Percentiles rank a stretch among this genome's conserved stretches.
Evolutionary conservation across 129 eudicot species (phyloP).

Genomic region (Flaveria bidentis): DNA sequence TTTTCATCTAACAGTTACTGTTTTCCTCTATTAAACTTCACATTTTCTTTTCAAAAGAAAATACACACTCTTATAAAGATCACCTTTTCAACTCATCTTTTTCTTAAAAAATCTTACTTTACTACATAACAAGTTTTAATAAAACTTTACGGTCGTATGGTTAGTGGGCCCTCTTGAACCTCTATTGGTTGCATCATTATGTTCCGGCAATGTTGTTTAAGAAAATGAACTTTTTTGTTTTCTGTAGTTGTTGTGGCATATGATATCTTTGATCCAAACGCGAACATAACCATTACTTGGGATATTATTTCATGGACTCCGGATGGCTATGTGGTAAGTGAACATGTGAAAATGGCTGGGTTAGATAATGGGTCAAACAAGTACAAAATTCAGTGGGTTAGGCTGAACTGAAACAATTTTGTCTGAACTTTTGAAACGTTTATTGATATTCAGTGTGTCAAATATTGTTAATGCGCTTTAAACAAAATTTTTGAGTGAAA

Average conservation of each 20-base stretch:
- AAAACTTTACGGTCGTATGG: neutral
- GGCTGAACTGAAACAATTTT: neutral
- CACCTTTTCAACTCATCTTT: neutral
- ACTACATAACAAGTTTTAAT: neutral
- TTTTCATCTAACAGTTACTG: neutral
- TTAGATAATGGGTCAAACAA: neutral
- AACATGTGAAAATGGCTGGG: neutral
- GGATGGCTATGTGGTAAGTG: constrained; percentile 53
- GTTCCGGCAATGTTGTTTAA: neutral
- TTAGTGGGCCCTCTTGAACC: neutral
- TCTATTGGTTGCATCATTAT: neutral
- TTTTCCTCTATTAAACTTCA: neutral
- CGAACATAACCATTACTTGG: constrained; percentile 52
- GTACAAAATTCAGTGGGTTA: neutral
- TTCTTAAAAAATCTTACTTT: neutral
- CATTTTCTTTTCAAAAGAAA: too few species aligned
- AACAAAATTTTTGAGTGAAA: neutral
- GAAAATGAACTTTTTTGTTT: neutral
- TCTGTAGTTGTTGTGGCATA: constrained; percentile 36
- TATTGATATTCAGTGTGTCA: neutral
- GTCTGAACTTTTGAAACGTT: neutral
- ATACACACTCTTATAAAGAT: neutral
- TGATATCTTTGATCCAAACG: constrained; percentile 51
- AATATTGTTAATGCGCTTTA: neutral
- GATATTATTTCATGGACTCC: constrained; percentile 57